These are phyloP conservation scores for Lentinus polychrous DNA, from an alignment of 1,284 basidiomycete species.

Conservation along the genomic window DNA sequence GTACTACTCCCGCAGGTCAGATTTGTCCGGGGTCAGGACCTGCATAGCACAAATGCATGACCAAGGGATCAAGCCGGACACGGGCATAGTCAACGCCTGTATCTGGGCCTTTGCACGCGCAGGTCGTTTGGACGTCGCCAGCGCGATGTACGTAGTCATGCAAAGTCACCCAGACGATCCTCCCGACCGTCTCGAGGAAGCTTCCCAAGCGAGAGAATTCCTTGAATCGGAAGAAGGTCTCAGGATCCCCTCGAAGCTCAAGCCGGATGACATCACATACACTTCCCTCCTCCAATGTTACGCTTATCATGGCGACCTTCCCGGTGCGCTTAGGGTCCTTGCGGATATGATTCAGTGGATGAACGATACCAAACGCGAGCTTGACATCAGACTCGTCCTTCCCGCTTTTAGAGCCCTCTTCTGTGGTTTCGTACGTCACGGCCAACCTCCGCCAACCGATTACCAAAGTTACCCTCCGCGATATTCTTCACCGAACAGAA, in stretches of 20 bases:
- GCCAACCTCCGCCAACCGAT: constrained; percentile 11
- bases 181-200: constrained; percentile 21
- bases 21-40: constrained; percentile 46
- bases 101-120: constrained; percentile 59
- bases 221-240: constrained; percentile 37
- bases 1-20: constrained; percentile 42
- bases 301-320: constrained; percentile 65
- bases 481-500: not conserved
- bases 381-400: not conserved
- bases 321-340: constrained; percentile 51
- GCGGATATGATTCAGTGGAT: constrained; percentile 61
- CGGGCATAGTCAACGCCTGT: constrained; percentile 60
- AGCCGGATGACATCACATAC: constrained; percentile 63
- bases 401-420: constrained; percentile 68
- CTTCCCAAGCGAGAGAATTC: constrained; percentile 21
- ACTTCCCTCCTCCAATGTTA: constrained; percentile 61
- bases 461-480: not conserved
- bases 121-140: constrained; percentile 47
- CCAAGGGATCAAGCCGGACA: constrained; percentile 43
- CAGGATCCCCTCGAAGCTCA: constrained; percentile 33
- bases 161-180: constrained; percentile 39
- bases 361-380: not conserved
- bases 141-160: constrained; percentile 57
- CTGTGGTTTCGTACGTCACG: constrained; percentile 68
- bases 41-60: constrained; percentile 45